Percentiles rank a stretch among this genome's conserved stretches.
Evolutionary conservation across 2,329 filamentous ascomycete genomes (phyloP).

Genomic region (Aspergillus niger): DNA sequence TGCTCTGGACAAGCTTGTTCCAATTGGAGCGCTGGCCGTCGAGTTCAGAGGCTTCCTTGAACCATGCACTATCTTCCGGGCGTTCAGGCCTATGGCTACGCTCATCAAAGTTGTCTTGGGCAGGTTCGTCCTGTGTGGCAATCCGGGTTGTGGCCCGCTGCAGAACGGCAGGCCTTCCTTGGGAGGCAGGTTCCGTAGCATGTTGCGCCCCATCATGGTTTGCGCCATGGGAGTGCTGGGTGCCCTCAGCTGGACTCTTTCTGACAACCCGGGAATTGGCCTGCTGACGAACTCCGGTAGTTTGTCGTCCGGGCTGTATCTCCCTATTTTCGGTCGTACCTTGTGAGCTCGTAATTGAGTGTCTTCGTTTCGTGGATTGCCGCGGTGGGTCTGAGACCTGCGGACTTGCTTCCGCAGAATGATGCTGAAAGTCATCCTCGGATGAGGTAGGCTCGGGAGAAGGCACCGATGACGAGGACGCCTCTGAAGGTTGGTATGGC

Average conservation of each 20-base stretch:
- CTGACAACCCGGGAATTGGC: background rate
- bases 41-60: constrained; percentile 23
- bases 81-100: background rate
- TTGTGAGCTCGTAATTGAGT: background rate
- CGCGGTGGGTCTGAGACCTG: background rate
- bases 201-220: background rate
- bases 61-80: constrained; percentile 7
- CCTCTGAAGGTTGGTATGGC: background rate
- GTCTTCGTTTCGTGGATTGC: background rate
- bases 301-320: background rate
- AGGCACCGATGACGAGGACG: background rate
- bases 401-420: background rate
- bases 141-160: background rate
- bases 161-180: background rate
- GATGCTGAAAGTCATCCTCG: background rate
- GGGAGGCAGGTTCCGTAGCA: background rate
- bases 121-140: background rate
- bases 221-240: background rate
- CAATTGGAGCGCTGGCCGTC: constrained; percentile 26
- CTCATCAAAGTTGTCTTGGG: background rate
- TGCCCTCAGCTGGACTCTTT: background rate
- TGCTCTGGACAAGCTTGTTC: constrained; percentile 18
- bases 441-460: background rate
- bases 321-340: background rate
- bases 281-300: background rate